These are phyloP conservation scores for Lachnellula arida DNA, from an alignment of 2,329 filamentous ascomycete species.

Conservation along the genomic window DNA sequence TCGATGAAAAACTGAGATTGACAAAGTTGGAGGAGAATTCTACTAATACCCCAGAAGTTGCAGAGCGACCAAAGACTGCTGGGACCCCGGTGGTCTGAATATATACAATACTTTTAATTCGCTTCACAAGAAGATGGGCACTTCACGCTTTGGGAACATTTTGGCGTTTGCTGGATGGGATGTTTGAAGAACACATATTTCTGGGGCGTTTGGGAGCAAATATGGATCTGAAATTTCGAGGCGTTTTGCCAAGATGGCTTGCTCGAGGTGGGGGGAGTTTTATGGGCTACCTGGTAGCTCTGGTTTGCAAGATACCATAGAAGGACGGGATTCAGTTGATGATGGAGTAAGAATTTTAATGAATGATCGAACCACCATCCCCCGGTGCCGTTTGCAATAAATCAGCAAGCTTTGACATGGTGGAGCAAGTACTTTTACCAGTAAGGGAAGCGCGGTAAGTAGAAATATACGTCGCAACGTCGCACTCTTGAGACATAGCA, in stretches of 20 bases:
- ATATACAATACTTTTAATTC: background rate
- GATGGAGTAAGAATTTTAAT: background rate
- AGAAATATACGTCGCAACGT: too few species aligned
- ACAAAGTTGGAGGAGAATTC: constrained; percentile 23
- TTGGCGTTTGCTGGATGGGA: background rate
- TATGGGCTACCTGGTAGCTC: background rate
- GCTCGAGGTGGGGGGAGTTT: background rate
- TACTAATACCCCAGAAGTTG: constrained; percentile 10
- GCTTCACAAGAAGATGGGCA: background rate
- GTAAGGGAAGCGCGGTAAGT: background rate
- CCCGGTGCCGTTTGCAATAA: background rate
- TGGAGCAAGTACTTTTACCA: too few species aligned
- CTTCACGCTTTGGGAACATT: background rate
- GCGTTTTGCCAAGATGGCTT: background rate
- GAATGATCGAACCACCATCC: background rate
- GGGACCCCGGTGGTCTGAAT: constrained; percentile 10
- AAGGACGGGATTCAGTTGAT: background rate
- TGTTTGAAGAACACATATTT: background rate
- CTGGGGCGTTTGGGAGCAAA: background rate
- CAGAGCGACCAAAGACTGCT: constrained; percentile 25
- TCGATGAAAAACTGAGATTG: constrained; percentile 65
- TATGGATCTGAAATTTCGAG: background rate
- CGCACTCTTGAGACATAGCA: background rate
- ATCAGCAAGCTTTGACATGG: too few species aligned
- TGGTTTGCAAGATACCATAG: background rate